Percentiles rank a stretch among this genome's conserved stretches.
These are phyloP conservation scores for Spongiforma sp. DNA, from an alignment of 1,284 basidiomycete species.

Conservation along the genomic window DNA sequence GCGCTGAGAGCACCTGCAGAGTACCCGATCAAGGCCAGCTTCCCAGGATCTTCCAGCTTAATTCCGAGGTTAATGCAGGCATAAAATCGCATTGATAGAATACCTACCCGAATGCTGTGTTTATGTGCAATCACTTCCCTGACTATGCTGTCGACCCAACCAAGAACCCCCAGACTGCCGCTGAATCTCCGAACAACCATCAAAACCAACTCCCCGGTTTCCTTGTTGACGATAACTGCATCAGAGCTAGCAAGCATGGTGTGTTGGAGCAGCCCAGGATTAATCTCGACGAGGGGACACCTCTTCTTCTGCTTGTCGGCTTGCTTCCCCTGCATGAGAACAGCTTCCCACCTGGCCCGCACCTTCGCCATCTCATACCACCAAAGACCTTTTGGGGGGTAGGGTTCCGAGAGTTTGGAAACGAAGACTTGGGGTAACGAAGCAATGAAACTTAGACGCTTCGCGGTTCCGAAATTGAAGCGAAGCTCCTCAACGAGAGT, in stretches of 20 bases:
- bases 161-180: not conserved
- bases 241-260: not conserved
- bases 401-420: not conserved
- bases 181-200: not conserved
- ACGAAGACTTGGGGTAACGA: not conserved
- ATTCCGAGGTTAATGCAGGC: not conserved
- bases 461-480: no score
- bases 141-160: not conserved
- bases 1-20: not conserved
- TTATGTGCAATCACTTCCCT: not conserved
- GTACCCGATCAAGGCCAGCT: not conserved
- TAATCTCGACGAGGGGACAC: not conserved
- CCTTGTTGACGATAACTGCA: not conserved
- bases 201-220: not conserved
- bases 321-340: not conserved
- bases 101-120: not conserved
- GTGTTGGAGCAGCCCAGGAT: not conserved
- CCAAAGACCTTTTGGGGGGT: not conserved
- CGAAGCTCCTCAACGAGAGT: no score
- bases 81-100: not conserved
- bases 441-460: no score
- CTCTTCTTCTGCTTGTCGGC: not conserved
- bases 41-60: conserved; percentile 1
- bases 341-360: not conserved
- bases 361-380: not conserved